Conservation (phyloP, 352 stramenopile genomes). For the Salisapilia sapeloensis region DNA sequence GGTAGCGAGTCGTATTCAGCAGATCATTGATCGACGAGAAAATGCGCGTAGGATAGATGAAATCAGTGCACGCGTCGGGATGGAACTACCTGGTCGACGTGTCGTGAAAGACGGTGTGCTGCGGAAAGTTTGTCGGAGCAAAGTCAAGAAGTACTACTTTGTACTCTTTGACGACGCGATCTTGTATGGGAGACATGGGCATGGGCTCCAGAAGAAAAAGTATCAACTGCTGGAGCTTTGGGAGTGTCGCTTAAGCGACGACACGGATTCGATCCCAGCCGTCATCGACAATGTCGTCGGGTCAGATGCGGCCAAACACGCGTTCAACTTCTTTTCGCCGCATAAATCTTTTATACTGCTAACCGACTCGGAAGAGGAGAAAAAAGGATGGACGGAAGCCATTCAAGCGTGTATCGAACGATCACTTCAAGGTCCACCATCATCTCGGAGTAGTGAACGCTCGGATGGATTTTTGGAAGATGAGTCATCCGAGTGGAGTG, state of each 20-base stretch:
- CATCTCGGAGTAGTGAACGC: constrained; percentile 26
- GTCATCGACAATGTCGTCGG: constrained; percentile 37
- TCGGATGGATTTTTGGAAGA: constrained; percentile 46
- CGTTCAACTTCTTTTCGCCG: constrained; percentile 74
- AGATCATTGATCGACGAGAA: constrained; percentile 60
- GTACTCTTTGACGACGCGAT: constrained; percentile 67
- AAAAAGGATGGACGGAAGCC: constrained; percentile 30
- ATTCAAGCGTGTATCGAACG: constrained; percentile 51
- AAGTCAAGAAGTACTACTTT: constrained; percentile 74
- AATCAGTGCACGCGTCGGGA: constrained; percentile 41
- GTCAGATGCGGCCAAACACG: constrained; percentile 4
- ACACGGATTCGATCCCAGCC: constrained; percentile 47
- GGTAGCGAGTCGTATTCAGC: constrained; percentile 61
- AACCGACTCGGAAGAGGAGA: constrained; percentile 40
- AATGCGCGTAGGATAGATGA: constrained; percentile 41
- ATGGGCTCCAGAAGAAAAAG: constrained; percentile 60
- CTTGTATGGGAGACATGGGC: constrained; percentile 41
- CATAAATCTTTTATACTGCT: constrained; percentile 79
- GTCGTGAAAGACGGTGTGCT: constrained; percentile 66
- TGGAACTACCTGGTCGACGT: constrained; percentile 36
- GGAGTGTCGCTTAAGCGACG: constrained; percentile 58
- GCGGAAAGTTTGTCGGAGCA: constrained; percentile 74
- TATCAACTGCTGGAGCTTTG: constrained; percentile 65
- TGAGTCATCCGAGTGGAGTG: constrained; percentile 37
- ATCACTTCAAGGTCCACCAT: constrained; percentile 26